These are phyloP conservation scores for Capsicum chinense DNA, from an alignment of 257 asterid species.

Conservation along the genomic window DNA sequence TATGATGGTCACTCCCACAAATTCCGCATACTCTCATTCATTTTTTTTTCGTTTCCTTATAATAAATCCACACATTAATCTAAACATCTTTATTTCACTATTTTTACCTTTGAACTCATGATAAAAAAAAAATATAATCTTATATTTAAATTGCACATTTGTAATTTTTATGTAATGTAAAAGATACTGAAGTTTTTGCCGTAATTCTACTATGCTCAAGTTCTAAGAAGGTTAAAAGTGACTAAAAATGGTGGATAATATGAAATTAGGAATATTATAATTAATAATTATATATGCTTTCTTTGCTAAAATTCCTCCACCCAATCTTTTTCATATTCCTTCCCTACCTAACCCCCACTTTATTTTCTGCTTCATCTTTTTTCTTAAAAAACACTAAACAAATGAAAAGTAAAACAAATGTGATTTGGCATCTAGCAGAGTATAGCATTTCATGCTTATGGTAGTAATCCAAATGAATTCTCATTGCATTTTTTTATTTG, in stretches of 20 bases:
- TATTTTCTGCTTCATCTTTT: constrained; percentile 21
- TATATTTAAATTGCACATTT: not conserved
- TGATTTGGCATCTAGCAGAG: constrained; percentile 16
- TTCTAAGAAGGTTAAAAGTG: not conserved
- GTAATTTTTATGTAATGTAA: not conserved
- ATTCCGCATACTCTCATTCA: not conserved
- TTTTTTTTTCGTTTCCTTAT: no score
- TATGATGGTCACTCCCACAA: not conserved
- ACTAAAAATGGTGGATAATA: not conserved
- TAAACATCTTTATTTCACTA: rapidly evolving
- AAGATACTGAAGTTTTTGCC: not conserved
- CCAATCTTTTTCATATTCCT: constrained; percentile 8
- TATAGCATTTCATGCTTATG: not conserved
- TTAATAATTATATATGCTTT: not conserved
- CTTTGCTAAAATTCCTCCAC: not conserved
- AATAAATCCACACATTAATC: not conserved
- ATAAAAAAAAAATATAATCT: not conserved
- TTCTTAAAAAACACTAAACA: not conserved
- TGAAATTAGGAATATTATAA: not conserved
- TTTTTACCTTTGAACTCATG: not conserved
- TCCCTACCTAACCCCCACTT: not conserved
- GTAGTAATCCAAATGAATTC: not conserved
- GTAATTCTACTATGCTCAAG: not conserved
- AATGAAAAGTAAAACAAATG: not conserved
- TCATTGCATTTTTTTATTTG: not conserved